Evolutionary conservation across 371 early-diverging fungal genomes (phyloP).

Genomic region (Mortierella sp.): DNA sequence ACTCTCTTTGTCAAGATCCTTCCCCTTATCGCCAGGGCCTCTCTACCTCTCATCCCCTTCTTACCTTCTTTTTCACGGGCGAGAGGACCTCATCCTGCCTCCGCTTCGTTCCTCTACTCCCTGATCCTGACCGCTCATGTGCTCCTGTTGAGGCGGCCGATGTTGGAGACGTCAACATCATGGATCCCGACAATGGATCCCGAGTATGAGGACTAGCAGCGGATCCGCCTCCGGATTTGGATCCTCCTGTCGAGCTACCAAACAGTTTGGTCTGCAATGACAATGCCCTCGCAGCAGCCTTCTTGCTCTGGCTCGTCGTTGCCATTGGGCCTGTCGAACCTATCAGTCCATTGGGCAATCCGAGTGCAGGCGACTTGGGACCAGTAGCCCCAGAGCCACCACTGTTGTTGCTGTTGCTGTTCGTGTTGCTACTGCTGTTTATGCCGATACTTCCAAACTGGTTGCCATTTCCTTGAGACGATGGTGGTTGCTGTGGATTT

Average conservation of each 20-base stretch:
- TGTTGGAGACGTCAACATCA: slow-evolving; percentile 29
- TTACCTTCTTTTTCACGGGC: slow-evolving; percentile 11
- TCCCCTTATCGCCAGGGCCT: background rate
- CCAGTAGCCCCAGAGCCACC: too few relatives aligned
- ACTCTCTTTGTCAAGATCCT: background rate
- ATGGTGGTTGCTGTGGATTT: background rate
- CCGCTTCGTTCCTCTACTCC: slow-evolving; percentile 20
- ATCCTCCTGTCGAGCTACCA: too few relatives aligned
- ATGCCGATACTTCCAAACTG: background rate
- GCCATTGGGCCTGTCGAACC: slow-evolving; percentile 16
- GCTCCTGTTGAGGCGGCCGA: slow-evolving; percentile 16
- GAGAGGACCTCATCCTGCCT: slow-evolving; percentile 21
- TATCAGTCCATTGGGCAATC: slow-evolving; percentile 20
- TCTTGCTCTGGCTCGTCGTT: slow-evolving; percentile 22
- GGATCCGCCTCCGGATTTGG: too few relatives aligned
- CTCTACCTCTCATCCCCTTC: background rate
- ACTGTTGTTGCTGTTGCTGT: slow-evolving; percentile 12
- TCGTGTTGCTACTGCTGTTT: background rate
- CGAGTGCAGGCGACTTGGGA: slow-evolving; percentile 31
- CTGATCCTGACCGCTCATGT: slow-evolving; percentile 12
- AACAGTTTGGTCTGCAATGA: slow-evolving; percentile 38
- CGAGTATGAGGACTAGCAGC: background rate
- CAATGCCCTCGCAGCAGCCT: slow-evolving; percentile 19
- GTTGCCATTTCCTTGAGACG: background rate
- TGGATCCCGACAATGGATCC: slow-evolving; percentile 3